Evolutionary conservation across 164 flowering plant species (phyloP).

Genomic region (Brasenia schreberi): DNA sequence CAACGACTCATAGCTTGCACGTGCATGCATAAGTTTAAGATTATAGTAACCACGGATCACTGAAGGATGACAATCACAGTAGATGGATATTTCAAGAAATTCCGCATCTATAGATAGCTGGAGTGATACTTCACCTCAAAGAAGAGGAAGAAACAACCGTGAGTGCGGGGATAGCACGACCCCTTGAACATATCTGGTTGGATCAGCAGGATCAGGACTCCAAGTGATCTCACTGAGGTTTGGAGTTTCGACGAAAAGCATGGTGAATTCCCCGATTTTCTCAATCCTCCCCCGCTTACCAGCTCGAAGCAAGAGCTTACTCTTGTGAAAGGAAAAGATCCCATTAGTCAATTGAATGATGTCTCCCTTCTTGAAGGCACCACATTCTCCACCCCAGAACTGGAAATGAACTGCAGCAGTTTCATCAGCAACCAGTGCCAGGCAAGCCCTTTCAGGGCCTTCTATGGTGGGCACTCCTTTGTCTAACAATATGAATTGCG

Average conservation of each 20-base stretch:
- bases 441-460: conserved; percentile 46
- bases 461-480: conserved; percentile 24
- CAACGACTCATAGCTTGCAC: too few relatives aligned
- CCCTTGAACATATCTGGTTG: conserved; percentile 36
- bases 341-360: conserved; percentile 45
- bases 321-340: conserved; percentile 45
- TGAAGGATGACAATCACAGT: too few relatives aligned
- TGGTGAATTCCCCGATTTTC: conserved; percentile 70
- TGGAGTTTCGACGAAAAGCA: conserved; percentile 49
- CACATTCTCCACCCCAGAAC: conserved; percentile 76
- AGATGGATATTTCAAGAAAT: too few relatives aligned
- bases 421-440: conserved; percentile 72
- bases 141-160: conserved; percentile 41
- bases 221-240: conserved; percentile 71
- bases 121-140: conserved; percentile 2
- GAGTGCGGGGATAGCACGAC: conserved; percentile 39
- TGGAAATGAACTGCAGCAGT: conserved; percentile 79
- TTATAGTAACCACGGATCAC: too few relatives aligned
- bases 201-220: conserved; percentile 37
- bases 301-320: conserved; percentile 48
- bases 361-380: conserved; percentile 54
- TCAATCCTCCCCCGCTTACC: conserved; percentile 59
- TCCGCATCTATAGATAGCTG: too few relatives aligned
- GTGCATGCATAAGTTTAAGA: too few relatives aligned
- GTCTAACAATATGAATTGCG: conserved; percentile 54